Evolutionary conservation across 2,329 filamentous ascomycete species (phyloP), one percentile per base, ranked within the genome.

Genomic region (Eurotiales sp.): DNA sequence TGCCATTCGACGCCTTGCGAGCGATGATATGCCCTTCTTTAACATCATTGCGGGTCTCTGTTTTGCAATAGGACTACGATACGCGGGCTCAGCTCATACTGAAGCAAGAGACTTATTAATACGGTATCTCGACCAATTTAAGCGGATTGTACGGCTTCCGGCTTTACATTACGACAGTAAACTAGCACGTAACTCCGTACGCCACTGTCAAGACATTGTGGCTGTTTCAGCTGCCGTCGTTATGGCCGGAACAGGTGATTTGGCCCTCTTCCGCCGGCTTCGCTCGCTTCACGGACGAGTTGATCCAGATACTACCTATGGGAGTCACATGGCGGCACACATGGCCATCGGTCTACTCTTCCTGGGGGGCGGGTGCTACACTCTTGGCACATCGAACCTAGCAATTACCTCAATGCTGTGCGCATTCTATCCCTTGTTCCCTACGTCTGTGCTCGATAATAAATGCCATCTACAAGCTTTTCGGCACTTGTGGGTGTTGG

Each of bases 401-500:
- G 91, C 92, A 8, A 84, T 95, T 44, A 92, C 90, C 1, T 83
- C 89, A 11, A 77, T 99, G 6, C 81, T 99, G 7, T 86, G 93
- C 39, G 87, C 93, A 1, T 95, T 99, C 68, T 99, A 99, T 64
- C 93, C 93, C 0, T 79, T 96, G 17, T 96, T 95, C 66, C 93
- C 93, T 0, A 86, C 83, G 8, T 86, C 83, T 25, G 88, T 97
- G 2, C 87, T 95, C 62, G 93, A 99, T 72, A 97, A 97, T 64
- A 87, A 88, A 58, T 90, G 90, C 10, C 93, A 99, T 62, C 78
- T 99, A 5, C 93, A 99, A 73, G 93, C 95, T 3, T 93, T 99
- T 73, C 84, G 95, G 4, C 92, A 99, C 70, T 88, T 99, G 64
- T 99, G 93, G 93, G 92, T 96, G 10, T 78, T 99, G 3, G 93